phyloP scores from a whole-genome alignment of 768 basidiomycete genomes.

The Neoboletus brunneissimus region DNA sequence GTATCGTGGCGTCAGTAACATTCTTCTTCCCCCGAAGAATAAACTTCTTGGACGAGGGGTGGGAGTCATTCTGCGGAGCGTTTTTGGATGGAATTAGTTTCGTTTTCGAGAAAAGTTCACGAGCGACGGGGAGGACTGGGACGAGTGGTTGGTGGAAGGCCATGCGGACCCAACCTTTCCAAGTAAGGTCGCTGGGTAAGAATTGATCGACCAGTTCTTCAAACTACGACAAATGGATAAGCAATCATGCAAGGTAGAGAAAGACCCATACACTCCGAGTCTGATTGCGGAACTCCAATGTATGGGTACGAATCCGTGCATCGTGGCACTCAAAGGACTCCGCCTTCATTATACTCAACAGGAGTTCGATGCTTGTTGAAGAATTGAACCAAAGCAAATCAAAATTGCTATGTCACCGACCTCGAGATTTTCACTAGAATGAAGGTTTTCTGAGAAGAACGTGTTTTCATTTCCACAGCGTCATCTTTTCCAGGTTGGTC shows the following conservation, averaged over 20 bases:
- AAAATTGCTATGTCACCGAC: slow-evolving; percentile 32
- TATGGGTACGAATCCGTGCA: slow-evolving; percentile 75
- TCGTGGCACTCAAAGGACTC: slow-evolving; percentile 83
- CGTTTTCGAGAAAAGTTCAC: slow-evolving; percentile 75
- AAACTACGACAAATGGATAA: slow-evolving; percentile 44
- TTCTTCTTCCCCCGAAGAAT: slow-evolving; percentile 20
- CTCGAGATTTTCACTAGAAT: slow-evolving; percentile 74
- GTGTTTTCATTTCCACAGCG: slow-evolving; percentile 76
- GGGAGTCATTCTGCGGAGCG: slow-evolving; percentile 27
- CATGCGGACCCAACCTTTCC: slow-evolving; percentile 83
- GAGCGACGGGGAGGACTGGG: slow-evolving; percentile 75
- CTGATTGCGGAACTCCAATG: slow-evolving; percentile 77
- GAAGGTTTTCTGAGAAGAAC: slow-evolving; percentile 82
- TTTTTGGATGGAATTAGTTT: slow-evolving; percentile 55
- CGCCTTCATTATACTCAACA: slow-evolving; percentile 77
- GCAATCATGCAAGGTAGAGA: slow-evolving; percentile 2
- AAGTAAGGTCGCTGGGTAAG: slow-evolving; percentile 72
- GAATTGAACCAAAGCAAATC: slow-evolving; percentile 18
- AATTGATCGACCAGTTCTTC: slow-evolving; percentile 79
- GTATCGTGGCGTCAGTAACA: slow-evolving; percentile 12
- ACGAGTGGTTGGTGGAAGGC: slow-evolving; percentile 77
- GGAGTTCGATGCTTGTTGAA: slow-evolving; percentile 55
- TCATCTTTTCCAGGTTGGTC: slow-evolving; percentile 41
- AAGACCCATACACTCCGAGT: slow-evolving; percentile 68
- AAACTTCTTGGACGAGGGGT: slow-evolving; percentile 22